phyloP scores from a whole-genome alignment of 768 basidiomycete genomes.

The Xanthoconium stramineum region DNA sequence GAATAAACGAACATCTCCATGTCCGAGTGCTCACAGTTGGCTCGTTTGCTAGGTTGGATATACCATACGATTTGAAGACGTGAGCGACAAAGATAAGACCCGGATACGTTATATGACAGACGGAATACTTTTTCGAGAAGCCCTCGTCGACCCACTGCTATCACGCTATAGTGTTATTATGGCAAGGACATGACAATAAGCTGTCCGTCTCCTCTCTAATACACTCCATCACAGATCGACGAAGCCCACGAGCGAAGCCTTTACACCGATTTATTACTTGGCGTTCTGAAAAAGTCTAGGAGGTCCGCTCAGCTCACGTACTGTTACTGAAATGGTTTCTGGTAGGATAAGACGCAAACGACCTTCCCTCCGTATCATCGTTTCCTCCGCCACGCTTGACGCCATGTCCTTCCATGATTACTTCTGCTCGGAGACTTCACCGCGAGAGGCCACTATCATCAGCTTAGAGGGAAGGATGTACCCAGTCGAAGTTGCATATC shows the following conservation, averaged over 20 bases:
- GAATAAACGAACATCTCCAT: not conserved
- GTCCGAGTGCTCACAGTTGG: not conserved
- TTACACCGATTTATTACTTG: conserved; percentile 93
- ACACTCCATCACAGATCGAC: conserved; percentile 62
- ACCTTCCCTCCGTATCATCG: conserved; percentile 83
- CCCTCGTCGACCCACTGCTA: conserved; percentile 86
- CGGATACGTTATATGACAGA: conserved; percentile 96
- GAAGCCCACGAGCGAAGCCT: conserved; percentile 96
- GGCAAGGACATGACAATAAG: conserved; percentile 44
- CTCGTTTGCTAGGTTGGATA: conserved; percentile 80
- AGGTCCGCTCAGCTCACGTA: not conserved
- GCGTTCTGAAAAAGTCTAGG: conserved; percentile 85
- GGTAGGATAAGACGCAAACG: conserved; percentile 87
- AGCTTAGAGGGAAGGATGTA: conserved; percentile 93
- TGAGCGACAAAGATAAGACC: conserved; percentile 79
- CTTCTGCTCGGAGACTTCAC: conserved; percentile 64
- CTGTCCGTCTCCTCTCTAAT: not conserved
- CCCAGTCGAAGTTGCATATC: conserved; percentile 91
- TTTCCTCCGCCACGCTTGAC: conserved; percentile 96
- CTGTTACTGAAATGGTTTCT: not conserved
- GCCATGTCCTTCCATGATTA: conserved; percentile 86
- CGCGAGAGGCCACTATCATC: conserved; percentile 76
- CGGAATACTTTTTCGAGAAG: conserved; percentile 96
- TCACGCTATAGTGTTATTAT: conserved; percentile 94
- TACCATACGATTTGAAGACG: conserved; percentile 94